These are phyloP conservation scores for Epichloe amarillans DNA, from an alignment of 2,329 filamentous ascomycete species.

Conservation along the genomic window DNA sequence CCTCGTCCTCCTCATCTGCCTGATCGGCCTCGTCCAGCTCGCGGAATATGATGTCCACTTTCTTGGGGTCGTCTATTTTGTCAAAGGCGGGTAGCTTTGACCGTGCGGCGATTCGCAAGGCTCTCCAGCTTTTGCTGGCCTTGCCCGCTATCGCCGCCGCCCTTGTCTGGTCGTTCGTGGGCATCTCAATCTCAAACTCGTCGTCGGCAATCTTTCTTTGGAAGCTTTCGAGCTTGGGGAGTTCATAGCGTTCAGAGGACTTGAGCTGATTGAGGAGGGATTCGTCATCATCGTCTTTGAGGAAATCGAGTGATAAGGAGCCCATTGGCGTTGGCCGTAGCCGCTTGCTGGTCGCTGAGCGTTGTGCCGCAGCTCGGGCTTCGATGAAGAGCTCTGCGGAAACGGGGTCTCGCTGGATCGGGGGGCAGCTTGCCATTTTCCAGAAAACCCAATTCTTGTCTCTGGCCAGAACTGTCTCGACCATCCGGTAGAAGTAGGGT, in stretches of 20 bases:
- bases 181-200: constrained; percentile 78
- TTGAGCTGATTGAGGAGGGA: constrained; percentile 58
- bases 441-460: constrained; percentile 99
- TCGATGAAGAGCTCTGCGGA: constrained; percentile 54
- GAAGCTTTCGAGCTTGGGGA: constrained; percentile 59
- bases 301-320: constrained; percentile 63
- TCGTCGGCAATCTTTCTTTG: constrained; percentile 61
- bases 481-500: constrained; percentile 89
- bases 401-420: constrained; percentile 66
- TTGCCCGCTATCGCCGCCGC: constrained; percentile 52
- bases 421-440: constrained; percentile 93
- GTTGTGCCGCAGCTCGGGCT: constrained; percentile 52
- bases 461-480: constrained; percentile 85
- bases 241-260: constrained; percentile 45
- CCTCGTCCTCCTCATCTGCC: constrained; percentile 20
- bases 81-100: constrained; percentile 68
- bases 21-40: constrained; percentile 28
- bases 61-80: constrained; percentile 72
- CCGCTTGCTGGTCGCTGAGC: constrained; percentile 56
- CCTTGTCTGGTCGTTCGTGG: constrained; percentile 47
- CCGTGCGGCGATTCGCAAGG: constrained; percentile 65
- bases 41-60: constrained; percentile 45
- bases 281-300: constrained; percentile 49
- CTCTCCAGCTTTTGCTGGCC: constrained; percentile 82
- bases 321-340: constrained; percentile 56